Evolutionary conservation across 2,329 filamentous ascomycete species (phyloP), one percentile per base, ranked within the genome.

Genomic region (Mycosphaerella sp.): DNA sequence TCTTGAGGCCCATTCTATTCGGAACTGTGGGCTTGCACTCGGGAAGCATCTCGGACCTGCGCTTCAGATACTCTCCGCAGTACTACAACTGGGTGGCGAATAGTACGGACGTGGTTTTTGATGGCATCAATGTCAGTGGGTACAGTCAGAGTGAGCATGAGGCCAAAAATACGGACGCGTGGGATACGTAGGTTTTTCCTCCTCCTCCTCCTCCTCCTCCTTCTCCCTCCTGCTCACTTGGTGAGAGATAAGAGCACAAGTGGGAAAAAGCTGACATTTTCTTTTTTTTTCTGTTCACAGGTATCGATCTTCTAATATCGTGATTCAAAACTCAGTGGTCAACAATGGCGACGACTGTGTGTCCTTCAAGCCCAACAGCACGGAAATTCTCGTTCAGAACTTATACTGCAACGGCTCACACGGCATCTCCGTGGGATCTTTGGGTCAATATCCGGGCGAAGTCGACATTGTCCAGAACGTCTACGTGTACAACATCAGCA

Each of bases 281-380:
- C 26, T 9, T 12, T 9, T 2, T 6, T 17, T 17, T 17, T 17
- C 14, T 17, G 14, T 17, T 17, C 14, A 17, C 41, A 44, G 41
- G 21, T 44, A 44, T 11, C 41, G 41, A 44, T 44, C 41, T 3
- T 44, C 41, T 21, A 44, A 44, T 23, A 26, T 87, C 36, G 78
- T 84, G 0, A 86, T 87, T 36, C 83, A 87, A 63, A 80, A 87
- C 65, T 85, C 80, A 0, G 69, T 78, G 26, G 78, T 83, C 59
- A 75, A 80, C 66, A 86, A 86, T 61, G 81, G 80, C 36, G 84
- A 87, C 65, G 82, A 89, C 66, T 88, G 85, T 56, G 82, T 88
- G 10, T 83, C 83, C 0, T 87, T 88, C 76, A 88, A 88, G 69
- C 84, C 84, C 14, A 88, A 87, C 67, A 83, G 78, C 62, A 87